These are phyloP conservation scores for Euryodendron excelsum DNA, from an alignment of 148 eudicot species.

Conservation along the genomic window DNA sequence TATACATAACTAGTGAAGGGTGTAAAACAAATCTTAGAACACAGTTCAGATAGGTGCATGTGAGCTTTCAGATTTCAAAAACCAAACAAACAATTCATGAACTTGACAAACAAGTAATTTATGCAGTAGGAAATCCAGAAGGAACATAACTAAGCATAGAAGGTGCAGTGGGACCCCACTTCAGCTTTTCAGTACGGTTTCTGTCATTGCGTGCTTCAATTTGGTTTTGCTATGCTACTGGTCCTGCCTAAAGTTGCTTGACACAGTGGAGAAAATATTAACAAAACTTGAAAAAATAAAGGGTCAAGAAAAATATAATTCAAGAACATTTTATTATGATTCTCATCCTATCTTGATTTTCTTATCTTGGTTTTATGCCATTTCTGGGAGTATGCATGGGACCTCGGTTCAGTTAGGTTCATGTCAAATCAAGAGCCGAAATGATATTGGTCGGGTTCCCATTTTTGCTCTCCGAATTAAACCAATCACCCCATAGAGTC, in stretches of 20 bases:
- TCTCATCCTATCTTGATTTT: background rate
- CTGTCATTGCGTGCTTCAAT: background rate
- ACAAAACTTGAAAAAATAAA: background rate
- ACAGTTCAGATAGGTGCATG: background rate
- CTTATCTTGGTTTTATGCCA: background rate
- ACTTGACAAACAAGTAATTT: background rate
- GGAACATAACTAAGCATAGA: slow-evolving; percentile 4
- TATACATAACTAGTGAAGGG: background rate
- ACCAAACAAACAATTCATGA: background rate
- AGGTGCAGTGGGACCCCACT: slow-evolving; percentile 1
- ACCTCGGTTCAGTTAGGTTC: no score
- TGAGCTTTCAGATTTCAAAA: background rate
- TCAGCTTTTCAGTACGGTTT: background rate
- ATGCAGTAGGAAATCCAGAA: background rate
- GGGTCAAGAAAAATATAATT: background rate
- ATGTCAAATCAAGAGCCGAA: no score
- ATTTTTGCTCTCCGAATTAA: no score
- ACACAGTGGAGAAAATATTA: slow-evolving; percentile 7
- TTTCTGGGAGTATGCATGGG: no score
- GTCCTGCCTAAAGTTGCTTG: background rate
- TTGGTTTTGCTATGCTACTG: background rate
- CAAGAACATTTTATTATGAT: background rate
- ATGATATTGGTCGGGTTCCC: no score
- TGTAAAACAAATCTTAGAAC: no score
- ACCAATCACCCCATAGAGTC: no score